These are phyloP conservation scores for Rhizopogon vesiculosus DNA, from an alignment of 768 basidiomycete genomes.

Conservation along the genomic window DNA sequence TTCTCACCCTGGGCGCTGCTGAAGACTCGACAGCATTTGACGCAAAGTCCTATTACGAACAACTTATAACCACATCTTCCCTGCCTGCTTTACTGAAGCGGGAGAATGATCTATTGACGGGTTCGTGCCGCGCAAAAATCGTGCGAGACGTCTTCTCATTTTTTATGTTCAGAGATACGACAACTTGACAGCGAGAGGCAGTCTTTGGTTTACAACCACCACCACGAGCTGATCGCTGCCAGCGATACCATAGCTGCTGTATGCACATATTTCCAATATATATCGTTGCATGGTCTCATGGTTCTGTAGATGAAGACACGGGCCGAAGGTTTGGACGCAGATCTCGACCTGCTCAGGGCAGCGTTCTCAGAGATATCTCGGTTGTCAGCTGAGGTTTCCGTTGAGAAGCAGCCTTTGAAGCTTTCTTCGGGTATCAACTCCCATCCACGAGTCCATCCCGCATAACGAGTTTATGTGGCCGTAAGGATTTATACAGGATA, in stretches of 20 bases:
- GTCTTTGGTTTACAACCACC: constrained; percentile 91
- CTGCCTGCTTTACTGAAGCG: constrained; percentile 67
- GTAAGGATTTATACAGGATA: neutral
- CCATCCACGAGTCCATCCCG: neutral
- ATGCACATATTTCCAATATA: constrained; percentile 17
- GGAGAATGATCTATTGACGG: constrained; percentile 78
- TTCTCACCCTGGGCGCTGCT: neutral
- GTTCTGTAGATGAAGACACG: constrained; percentile 76
- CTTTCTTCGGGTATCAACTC: neutral
- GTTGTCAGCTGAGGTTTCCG: constrained; percentile 61
- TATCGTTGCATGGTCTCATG: constrained; percentile 2
- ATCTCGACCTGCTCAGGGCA: constrained; percentile 73
- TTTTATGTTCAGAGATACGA: constrained; percentile 66
- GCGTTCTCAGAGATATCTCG: constrained; percentile 88
- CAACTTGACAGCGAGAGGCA: constrained; percentile 86
- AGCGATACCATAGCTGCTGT: constrained; percentile 89
- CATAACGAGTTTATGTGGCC: neutral
- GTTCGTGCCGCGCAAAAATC: constrained; percentile 27
- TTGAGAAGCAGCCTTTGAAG: constrained; percentile 30
- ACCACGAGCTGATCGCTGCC: constrained; percentile 91
- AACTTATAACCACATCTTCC: constrained; percentile 77
- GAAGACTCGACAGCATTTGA: constrained; percentile 81
- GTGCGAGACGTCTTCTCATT: neutral
- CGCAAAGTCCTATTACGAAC: constrained; percentile 80
- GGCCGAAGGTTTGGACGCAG: constrained; percentile 80